Evolutionary conservation across 2,329 filamentous ascomycete genomes (phyloP), one percentile per base, ranked within the genome.

Genomic region (Stagonosporopsis tanaceti): DNA sequence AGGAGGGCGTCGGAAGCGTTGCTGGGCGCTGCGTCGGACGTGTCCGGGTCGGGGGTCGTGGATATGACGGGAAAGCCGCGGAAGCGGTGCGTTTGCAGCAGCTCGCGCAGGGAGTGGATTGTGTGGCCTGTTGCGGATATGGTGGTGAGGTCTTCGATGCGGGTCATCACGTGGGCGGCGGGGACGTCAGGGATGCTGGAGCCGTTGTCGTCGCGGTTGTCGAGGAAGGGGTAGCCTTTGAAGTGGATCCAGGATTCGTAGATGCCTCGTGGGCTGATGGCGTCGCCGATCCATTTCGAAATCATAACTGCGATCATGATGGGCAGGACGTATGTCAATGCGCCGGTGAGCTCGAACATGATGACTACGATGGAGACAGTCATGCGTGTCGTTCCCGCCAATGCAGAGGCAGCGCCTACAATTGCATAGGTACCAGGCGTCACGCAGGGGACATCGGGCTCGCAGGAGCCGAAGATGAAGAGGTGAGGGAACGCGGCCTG

Each of bases 241-340:
- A 97, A 89, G 66, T 93, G 90, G 71, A 99, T 99, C 95, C 95
- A 99, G 52, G 90, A 90, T 76, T 99, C 95, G 80, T 99, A 99
- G 77, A 99, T 98, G 63, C 95, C 93, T 47, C 90, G 87, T 53
- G 92, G 91, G 25, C 92, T 93, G 76, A 99, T 93, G 47, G 93
- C 94, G 76, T 99, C 95, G 70, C 93, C 95, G 25, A 97, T 92
- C 95, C 95, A 99, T 80, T 99, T 99, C 61, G 91, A 91, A 41
- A 98, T 84, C 93, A 99, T 96, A 71, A 99, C 95, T 40, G 93
- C 93, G 63, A 99, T 91, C 95, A 99, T 99, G 76, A 98, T 99
- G 52, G 95, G 95, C 7, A 99, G 86, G 46, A 99, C 94, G 73
- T 98, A 98, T 0, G 93, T 96, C 27, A 99, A 84, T 1, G 95